Percentiles rank a stretch among this genome's conserved stretches.
phyloP scores from a whole-genome alignment of 2,329 filamentous ascomycete species.

The Saccharata proteae region DNA sequence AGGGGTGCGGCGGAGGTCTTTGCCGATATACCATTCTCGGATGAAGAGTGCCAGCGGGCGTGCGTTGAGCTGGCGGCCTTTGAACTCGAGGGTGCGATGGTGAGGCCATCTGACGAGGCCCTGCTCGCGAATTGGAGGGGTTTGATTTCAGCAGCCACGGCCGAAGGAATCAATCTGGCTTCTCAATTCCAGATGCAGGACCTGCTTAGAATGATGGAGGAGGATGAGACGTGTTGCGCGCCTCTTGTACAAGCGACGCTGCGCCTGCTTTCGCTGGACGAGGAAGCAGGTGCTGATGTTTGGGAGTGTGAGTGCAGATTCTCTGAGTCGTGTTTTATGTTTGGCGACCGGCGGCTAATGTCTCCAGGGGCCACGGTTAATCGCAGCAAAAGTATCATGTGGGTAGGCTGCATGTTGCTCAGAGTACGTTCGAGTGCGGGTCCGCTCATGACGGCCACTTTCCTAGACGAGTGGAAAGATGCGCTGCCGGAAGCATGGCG shows the following conservation, averaged over 20 bases:
- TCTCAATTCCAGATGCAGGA: constrained; percentile 24
- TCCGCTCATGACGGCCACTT: constrained; percentile 20
- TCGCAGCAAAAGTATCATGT: constrained; percentile 18
- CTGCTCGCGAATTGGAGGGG: constrained; percentile 38
- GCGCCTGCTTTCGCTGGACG: constrained; percentile 18
- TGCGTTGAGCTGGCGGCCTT: constrained; percentile 44
- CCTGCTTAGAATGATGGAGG: constrained; percentile 19
- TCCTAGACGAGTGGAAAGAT: constrained; percentile 26
- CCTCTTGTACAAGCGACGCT: constrained; percentile 26
- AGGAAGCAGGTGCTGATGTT: constrained; percentile 15
- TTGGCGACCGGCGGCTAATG: not conserved
- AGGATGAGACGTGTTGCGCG: constrained; percentile 24
- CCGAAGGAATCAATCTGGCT: constrained; percentile 29
- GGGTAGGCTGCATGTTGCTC: constrained; percentile 20
- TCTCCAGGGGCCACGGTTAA: constrained; percentile 22
- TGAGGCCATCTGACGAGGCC: constrained; percentile 36
- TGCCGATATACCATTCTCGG: constrained; percentile 39
- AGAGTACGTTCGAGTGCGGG: constrained; percentile 15
- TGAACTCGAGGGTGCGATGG: constrained; percentile 29
- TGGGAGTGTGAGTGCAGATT: constrained; percentile 4
- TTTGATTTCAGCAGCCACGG: constrained; percentile 28
- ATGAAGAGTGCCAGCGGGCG: constrained; percentile 36
- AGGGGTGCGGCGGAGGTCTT: constrained; percentile 30
- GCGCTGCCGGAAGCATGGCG: constrained; percentile 25
- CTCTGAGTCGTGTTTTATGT: not conserved